Evolutionary conservation across 2,329 filamentous ascomycete species (phyloP).

Genomic region (Penicillium sp.): DNA sequence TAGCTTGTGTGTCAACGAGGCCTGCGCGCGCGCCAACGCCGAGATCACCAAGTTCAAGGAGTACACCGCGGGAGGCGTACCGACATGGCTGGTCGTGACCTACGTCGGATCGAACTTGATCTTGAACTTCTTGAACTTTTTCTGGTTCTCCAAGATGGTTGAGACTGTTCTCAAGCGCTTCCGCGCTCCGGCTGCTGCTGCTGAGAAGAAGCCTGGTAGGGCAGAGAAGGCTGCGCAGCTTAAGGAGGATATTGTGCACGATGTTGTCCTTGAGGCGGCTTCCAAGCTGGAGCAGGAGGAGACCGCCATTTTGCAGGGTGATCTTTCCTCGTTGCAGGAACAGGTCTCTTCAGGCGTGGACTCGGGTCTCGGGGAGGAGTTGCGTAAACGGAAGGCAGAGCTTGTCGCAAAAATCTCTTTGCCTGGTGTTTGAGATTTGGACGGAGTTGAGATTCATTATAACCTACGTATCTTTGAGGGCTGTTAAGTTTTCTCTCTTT

Average conservation of each 20-base stretch:
- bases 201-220: conserved; percentile 16
- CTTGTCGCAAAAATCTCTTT: conserved; percentile 13
- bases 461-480: not conserved
- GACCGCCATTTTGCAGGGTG: conserved; percentile 22
- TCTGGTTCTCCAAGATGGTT: conserved; percentile 62
- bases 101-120: conserved; percentile 52
- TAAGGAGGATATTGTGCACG: conserved; percentile 23
- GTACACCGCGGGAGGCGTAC: conserved; percentile 36
- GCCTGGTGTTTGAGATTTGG: conserved; percentile 7
- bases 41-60: conserved; percentile 45
- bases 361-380: conserved; percentile 78
- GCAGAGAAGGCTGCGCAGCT: conserved; percentile 11
- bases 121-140: conserved; percentile 56
- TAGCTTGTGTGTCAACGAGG: conserved; percentile 31
- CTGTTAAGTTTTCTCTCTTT: not conserved
- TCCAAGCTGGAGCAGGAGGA: conserved; percentile 26
- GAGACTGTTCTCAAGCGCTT: conserved; percentile 56
- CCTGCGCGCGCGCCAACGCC: conserved; percentile 34
- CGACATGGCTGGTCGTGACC: conserved; percentile 50
- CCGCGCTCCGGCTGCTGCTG: conserved; percentile 29
- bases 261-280: conserved; percentile 31
- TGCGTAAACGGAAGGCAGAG: conserved; percentile 46
- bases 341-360: conserved; percentile 34
- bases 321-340: conserved; percentile 13
- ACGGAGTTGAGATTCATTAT: not conserved